These are phyloP conservation scores for Globisporangium yorkense DNA, from an alignment of 352 stramenopile species.

Conservation along the genomic window DNA sequence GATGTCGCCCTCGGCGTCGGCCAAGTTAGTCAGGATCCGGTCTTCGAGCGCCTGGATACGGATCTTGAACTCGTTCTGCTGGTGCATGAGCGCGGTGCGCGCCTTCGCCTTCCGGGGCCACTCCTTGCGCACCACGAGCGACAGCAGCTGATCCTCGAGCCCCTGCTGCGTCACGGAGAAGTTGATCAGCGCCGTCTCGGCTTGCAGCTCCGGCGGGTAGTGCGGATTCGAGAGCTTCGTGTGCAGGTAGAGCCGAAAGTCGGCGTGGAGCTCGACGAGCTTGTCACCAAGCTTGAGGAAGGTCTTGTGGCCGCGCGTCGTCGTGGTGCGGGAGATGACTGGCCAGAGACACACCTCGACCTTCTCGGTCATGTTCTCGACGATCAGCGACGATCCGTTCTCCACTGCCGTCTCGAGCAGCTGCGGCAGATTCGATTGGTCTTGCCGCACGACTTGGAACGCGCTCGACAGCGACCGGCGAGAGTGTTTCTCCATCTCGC, in stretches of 20 bases:
- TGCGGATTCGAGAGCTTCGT: constrained; percentile 93
- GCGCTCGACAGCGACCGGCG: constrained; percentile 27
- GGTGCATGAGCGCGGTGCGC: constrained; percentile 74
- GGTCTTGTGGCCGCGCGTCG: constrained; percentile 66
- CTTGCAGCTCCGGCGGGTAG: constrained; percentile 88
- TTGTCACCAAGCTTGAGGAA: constrained; percentile 86
- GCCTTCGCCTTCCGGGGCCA: constrained; percentile 83
- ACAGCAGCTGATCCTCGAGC: constrained; percentile 87
- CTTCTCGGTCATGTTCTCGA: constrained; percentile 88
- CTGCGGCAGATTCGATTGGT: constrained; percentile 71
- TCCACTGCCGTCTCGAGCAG: constrained; percentile 79
- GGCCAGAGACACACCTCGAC: constrained; percentile 86
- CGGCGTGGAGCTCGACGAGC: constrained; percentile 70
- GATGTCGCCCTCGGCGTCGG: constrained; percentile 80
- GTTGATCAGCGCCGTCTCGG: constrained; percentile 90
- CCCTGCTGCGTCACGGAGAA: constrained; percentile 89
- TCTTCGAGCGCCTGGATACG: constrained; percentile 84
- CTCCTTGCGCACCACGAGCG: constrained; percentile 87
- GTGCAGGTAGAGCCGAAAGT: constrained; percentile 88
- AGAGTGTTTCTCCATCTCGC: constrained; percentile 73
- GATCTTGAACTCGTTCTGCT: constrained; percentile 91
- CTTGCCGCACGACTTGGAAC: constrained; percentile 79
- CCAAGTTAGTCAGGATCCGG: constrained; percentile 81
- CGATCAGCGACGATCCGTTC: constrained; percentile 66
- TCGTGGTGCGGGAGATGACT: constrained; percentile 68